A percentile compares a stretch with the other conserved stretches of the same genome.
Conservation (phyloP, 2,329 filamentous ascomycete genomes). For the Diplodia intermedia region DNA sequence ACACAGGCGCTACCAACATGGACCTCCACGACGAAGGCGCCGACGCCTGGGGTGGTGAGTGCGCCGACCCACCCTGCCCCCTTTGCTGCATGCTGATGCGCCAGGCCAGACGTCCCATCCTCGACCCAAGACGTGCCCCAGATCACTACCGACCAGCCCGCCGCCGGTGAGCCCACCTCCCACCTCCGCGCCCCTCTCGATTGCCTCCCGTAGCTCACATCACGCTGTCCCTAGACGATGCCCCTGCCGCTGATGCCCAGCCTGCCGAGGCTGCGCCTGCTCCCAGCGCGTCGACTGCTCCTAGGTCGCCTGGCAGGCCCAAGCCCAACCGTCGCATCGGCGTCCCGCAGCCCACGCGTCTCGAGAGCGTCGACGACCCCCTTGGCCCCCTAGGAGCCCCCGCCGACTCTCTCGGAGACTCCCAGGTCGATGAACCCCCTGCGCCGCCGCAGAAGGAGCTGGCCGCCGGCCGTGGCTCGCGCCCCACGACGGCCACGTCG, state of each 20-base stretch:
- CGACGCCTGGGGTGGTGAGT: slow-evolving; percentile 53
- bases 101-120: slow-evolving; percentile 54
- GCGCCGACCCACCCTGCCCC: background rate
- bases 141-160: slow-evolving; percentile 43
- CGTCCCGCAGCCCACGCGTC: slow-evolving; percentile 76
- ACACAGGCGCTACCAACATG: slow-evolving; percentile 39
- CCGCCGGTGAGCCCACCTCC: slow-evolving; percentile 37
- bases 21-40: slow-evolving; percentile 52
- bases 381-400: slow-evolving; percentile 78
- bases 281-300: slow-evolving; percentile 49
- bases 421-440: slow-evolving; percentile 66
- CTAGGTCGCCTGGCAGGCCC: slow-evolving; percentile 57
- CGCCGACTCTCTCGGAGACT: slow-evolving; percentile 55
- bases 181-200: background rate
- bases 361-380: slow-evolving; percentile 78
- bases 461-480: slow-evolving; percentile 57
- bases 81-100: slow-evolving; percentile 27
- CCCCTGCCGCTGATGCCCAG: slow-evolving; percentile 33
- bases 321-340: slow-evolving; percentile 59
- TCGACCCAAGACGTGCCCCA: slow-evolving; percentile 51
- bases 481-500: slow-evolving; percentile 60
- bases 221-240: slow-evolving; percentile 15
- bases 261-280: slow-evolving; percentile 39
- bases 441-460: slow-evolving; percentile 68
- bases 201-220: slow-evolving; percentile 7